Conservation (phyloP, 1,284 basidiomycete species). For the Meripilus lineatus region DNA sequence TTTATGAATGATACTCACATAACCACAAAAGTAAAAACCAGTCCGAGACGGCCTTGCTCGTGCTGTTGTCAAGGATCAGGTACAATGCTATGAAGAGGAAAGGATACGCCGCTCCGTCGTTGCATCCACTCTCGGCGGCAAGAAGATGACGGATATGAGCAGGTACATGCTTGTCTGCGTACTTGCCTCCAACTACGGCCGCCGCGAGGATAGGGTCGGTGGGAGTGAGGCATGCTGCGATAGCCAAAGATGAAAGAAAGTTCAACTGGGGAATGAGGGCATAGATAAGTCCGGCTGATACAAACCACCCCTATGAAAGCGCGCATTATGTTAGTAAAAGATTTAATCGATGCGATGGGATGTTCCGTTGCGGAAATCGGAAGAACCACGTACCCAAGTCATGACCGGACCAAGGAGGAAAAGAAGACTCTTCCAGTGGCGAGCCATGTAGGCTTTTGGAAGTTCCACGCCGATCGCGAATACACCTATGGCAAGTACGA, state of each 20-base stretch:
- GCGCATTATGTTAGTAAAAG: neutral
- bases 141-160: conserved; percentile 89
- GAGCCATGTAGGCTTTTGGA: conserved; percentile 88
- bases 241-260: conserved; percentile 83
- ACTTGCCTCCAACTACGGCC: conserved; percentile 93
- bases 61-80: conserved; percentile 69
- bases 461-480: conserved; percentile 97
- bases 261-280: conserved; percentile 83
- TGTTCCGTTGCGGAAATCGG: neutral
- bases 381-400: conserved; percentile 64
- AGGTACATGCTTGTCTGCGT: conserved; percentile 97
- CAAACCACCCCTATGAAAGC: conserved; percentile 75
- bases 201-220: conserved; percentile 94
- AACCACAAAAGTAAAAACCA: conserved; percentile 88
- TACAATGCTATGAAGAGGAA: conserved; percentile 95
- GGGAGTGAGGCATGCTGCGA: conserved; percentile 93
- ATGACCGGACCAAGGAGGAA: conserved; percentile 89
- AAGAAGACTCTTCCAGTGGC: conserved; percentile 87
- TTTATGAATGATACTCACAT: conserved; percentile 56
- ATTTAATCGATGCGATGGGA: conserved; percentile 6
- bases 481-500: conserved; percentile 95
- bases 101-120: conserved; percentile 95
- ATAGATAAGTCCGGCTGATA: conserved; percentile 86
- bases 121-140: conserved; percentile 90
- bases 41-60: conserved; percentile 65